These are phyloP conservation scores for Davidsoniella eucalypti DNA, from an alignment of 2,329 filamentous ascomycete genomes.

Conservation along the genomic window DNA sequence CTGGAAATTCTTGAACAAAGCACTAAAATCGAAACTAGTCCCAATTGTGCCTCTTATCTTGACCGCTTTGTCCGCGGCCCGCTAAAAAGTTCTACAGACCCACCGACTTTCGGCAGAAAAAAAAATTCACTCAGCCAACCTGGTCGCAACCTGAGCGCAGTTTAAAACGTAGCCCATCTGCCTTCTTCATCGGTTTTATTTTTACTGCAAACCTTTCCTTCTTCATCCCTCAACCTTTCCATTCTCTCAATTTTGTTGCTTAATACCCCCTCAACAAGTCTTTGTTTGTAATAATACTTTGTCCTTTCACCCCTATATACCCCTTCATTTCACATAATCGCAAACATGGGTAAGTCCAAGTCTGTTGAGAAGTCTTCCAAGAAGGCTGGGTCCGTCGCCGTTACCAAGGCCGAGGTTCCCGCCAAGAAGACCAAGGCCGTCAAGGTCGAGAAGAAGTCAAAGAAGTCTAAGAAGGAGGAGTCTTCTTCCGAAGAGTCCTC, in stretches of 20 bases:
- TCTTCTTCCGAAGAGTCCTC: constrained; percentile 20
- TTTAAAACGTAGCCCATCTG: constrained; percentile 9
- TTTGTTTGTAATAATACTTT: constrained; percentile 14
- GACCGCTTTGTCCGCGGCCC: constrained; percentile 20
- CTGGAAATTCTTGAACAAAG: too few relatives aligned
- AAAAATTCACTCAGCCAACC: constrained; percentile 13
- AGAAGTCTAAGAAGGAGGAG: constrained; percentile 29
- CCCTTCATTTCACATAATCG: constrained; percentile 15
- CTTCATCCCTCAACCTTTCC: constrained; percentile 5
- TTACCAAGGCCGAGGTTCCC: constrained; percentile 20
- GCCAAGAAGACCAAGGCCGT: constrained; percentile 29
- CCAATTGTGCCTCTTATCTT: constrained; percentile 12
- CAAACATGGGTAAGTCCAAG: constrained; percentile 51
- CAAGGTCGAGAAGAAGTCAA: constrained; percentile 18
- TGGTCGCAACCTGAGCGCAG: constrained; percentile 4
- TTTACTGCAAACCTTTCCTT: constrained; percentile 8
- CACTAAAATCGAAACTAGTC: too few relatives aligned
- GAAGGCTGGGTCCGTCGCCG: constrained; percentile 33
- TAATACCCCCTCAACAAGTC: constrained; percentile 12
- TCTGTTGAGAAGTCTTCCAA: constrained; percentile 33
- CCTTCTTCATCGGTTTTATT: constrained; percentile 10
- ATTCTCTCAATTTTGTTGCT: constrained; percentile 13
- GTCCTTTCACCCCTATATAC: constrained; percentile 4
- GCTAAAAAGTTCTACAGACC: constrained; percentile 16
- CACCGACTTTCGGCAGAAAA: constrained; percentile 22